Conservation (phyloP, 768 basidiomycete genomes). For the Gymnopilus junonius region DNA sequence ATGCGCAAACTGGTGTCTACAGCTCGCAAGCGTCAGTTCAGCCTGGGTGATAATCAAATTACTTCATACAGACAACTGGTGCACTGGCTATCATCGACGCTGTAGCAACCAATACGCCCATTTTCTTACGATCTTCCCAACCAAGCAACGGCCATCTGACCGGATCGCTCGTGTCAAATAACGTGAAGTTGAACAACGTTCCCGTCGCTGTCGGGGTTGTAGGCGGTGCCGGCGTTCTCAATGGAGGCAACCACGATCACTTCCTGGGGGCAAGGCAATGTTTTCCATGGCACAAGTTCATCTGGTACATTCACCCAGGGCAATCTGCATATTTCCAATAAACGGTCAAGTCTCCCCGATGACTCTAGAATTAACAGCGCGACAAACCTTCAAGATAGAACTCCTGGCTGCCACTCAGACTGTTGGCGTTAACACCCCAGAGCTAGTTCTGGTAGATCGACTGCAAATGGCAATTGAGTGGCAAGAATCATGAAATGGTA, state of each 20-base stretch:
- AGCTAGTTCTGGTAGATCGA: no score
- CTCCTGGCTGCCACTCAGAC: conserved; percentile 66
- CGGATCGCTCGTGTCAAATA: conserved; percentile 70
- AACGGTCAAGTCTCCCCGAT: conserved; percentile 63
- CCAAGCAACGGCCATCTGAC: conserved; percentile 49
- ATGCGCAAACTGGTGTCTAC: conserved; percentile 50
- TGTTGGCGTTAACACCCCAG: conserved; percentile 76
- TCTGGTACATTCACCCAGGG: conserved; percentile 54
- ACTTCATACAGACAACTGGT: conserved; percentile 51
- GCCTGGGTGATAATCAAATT: background rate
- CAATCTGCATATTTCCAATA: conserved; percentile 49
- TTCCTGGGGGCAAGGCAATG: conserved; percentile 81
- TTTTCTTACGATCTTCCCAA: conserved; percentile 58
- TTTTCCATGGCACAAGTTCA: conserved; percentile 58
- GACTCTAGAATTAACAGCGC: conserved; percentile 60
- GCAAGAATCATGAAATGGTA: no score
- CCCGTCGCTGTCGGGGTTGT: conserved; percentile 62
- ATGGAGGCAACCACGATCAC: conserved; percentile 66
- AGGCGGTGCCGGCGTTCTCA: conserved; percentile 54
- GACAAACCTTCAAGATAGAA: conserved; percentile 69
- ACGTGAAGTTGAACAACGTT: conserved; percentile 63
- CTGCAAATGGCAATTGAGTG: no score
- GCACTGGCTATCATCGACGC: conserved; percentile 70
- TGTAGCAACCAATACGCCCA: conserved; percentile 59
- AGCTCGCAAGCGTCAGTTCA: conserved; percentile 16